A percentile compares a stretch with the other conserved stretches of the same genome.
phyloP scores from a whole-genome alignment of 805 yeast species.

The Candida orba region DNA sequence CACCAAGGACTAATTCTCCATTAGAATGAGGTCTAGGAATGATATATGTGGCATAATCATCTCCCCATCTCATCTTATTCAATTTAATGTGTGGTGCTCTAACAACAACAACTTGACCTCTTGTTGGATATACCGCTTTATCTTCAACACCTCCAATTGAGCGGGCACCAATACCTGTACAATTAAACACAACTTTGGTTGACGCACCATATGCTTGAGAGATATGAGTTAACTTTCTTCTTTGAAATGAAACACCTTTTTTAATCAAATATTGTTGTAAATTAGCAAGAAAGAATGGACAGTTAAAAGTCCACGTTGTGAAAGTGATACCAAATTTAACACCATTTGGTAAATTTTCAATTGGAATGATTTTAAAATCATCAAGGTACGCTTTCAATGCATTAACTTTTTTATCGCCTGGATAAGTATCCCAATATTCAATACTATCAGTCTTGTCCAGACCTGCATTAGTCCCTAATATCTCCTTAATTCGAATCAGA shows the following conservation, averaged over 20 bases:
- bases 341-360: constrained; percentile 40
- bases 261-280: constrained; percentile 37
- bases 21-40: constrained; percentile 66
- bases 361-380: constrained; percentile 33
- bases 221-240: constrained; percentile 43
- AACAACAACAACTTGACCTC: constrained; percentile 76
- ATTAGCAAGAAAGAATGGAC: constrained; percentile 52
- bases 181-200: constrained; percentile 52
- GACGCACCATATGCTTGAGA: constrained; percentile 40
- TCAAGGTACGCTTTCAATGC: constrained; percentile 43
- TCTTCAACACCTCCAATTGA: constrained; percentile 61
- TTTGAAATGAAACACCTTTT: constrained; percentile 45
- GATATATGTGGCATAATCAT: constrained; percentile 53
- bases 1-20: constrained; percentile 69
- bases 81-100: constrained; percentile 61
- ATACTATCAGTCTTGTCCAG: constrained; percentile 47
- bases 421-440: constrained; percentile 50
- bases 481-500: constrained; percentile 33
- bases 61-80: constrained; percentile 57
- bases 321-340: constrained; percentile 47
- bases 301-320: constrained; percentile 63
- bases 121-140: constrained; percentile 53
- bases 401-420: constrained; percentile 38
- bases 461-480: constrained; percentile 46
- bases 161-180: constrained; percentile 69